Percentiles rank a stretch among this genome's conserved stretches.
phyloP scores from a whole-genome alignment of 2,329 filamentous ascomycete species.

The Fusarium mundagurra region DNA sequence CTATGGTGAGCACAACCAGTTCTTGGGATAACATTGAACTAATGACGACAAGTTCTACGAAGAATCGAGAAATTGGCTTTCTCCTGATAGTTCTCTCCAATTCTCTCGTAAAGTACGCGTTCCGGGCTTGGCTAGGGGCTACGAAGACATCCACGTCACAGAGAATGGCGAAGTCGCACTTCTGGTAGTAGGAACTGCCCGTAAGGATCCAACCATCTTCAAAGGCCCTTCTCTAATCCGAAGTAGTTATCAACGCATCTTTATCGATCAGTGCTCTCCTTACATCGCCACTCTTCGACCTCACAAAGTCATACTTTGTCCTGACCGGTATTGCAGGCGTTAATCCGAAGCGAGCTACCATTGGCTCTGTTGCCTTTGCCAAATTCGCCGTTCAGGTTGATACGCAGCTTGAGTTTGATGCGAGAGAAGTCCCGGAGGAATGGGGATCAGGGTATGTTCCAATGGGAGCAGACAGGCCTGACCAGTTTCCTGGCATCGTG shows the following conservation, averaged over 20 bases:
- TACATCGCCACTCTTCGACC: slow-evolving; percentile 22
- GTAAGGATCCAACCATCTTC: background rate
- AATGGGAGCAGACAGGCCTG: slow-evolving; percentile 19
- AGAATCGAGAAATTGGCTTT: slow-evolving; percentile 24
- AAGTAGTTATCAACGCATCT: slow-evolving; percentile 25
- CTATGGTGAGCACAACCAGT: background rate
- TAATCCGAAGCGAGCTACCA: slow-evolving; percentile 32
- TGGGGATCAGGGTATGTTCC: slow-evolving; percentile 33
- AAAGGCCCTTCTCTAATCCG: accelerated
- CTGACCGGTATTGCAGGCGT: slow-evolving; percentile 35
- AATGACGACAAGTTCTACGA: slow-evolving; percentile 4
- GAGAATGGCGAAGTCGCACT: slow-evolving; percentile 11
- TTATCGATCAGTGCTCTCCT: slow-evolving; percentile 24
- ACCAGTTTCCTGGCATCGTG: slow-evolving; percentile 21
- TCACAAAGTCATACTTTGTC: slow-evolving; percentile 31
- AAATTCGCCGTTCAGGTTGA: slow-evolving; percentile 36
- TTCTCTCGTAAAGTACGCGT: slow-evolving; percentile 19
- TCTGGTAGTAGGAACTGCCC: slow-evolving; percentile 24
- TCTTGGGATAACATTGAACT: background rate
- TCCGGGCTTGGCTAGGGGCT: slow-evolving; percentile 23
- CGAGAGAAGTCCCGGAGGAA: slow-evolving; percentile 23
- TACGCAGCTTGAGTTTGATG: slow-evolving; percentile 30
- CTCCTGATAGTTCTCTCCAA: slow-evolving; percentile 1
- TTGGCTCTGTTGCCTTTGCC: slow-evolving; percentile 34
- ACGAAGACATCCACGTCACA: slow-evolving; percentile 17